These are phyloP conservation scores for Aphanomyces cochlioides DNA, from an alignment of 352 stramenopile species.

Conservation along the genomic window DNA sequence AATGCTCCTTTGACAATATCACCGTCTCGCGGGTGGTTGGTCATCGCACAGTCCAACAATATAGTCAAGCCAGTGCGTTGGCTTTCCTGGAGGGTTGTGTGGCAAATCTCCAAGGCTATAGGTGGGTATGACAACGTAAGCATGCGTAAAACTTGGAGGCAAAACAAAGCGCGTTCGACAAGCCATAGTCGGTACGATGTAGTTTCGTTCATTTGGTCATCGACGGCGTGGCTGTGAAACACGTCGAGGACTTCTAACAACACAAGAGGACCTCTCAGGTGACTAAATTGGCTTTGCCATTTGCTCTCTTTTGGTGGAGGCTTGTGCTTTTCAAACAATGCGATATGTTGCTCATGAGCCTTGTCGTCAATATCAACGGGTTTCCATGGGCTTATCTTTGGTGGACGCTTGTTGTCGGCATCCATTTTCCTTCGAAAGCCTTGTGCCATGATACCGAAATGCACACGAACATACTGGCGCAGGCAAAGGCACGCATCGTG, in stretches of 20 bases:
- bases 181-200: slow-evolving; percentile 54
- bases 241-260: slow-evolving; percentile 65
- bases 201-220: not conserved
- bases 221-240: slow-evolving; percentile 1
- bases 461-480: slow-evolving; percentile 77
- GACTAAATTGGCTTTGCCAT: slow-evolving; percentile 45
- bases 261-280: slow-evolving; percentile 70
- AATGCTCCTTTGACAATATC: slow-evolving; percentile 70
- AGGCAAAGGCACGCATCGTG: slow-evolving; percentile 82
- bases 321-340: slow-evolving; percentile 81
- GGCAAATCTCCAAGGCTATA: slow-evolving; percentile 70
- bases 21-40: slow-evolving; percentile 62
- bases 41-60: slow-evolving; percentile 74
- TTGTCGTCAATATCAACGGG: slow-evolving; percentile 83
- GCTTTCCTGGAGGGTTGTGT: slow-evolving; percentile 48
- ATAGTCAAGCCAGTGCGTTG: slow-evolving; percentile 50
- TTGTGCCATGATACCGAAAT: slow-evolving; percentile 71
- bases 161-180: slow-evolving; percentile 74
- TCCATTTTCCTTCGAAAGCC: slow-evolving; percentile 58
- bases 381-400: slow-evolving; percentile 72
- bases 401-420: slow-evolving; percentile 57
- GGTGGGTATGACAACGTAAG: slow-evolving; percentile 69
- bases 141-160: slow-evolving; percentile 65
- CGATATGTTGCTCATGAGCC: slow-evolving; percentile 71
- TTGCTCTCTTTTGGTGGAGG: slow-evolving; percentile 46